Percentiles rank a stretch among this genome's conserved stretches.
Evolutionary conservation across 129 eudicot genomes (phyloP).

Genomic region (Scalesia atractyloides): DNA sequence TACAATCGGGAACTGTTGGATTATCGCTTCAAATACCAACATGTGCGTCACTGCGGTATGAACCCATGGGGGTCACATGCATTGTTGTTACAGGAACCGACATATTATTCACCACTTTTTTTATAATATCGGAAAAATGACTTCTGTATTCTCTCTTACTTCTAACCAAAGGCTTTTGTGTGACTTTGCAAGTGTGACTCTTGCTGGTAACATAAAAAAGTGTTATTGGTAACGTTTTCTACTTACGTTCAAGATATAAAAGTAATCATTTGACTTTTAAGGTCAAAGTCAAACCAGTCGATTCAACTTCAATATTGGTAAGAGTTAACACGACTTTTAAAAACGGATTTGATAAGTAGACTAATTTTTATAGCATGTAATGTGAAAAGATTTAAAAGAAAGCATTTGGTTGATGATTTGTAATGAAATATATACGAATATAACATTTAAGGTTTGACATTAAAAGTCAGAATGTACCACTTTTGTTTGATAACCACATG

Average conservation of each 20-base stretch:
- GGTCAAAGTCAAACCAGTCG: neutral
- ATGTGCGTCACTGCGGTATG: conserved; percentile 87
- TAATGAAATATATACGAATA: neutral
- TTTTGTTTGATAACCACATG: neutral
- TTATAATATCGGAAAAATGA: conserved; percentile 55
- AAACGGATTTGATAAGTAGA: neutral
- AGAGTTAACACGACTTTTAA: neutral
- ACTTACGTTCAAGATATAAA: neutral
- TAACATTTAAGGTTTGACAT: conserved; percentile 1
- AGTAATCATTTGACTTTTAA: conserved; percentile 2
- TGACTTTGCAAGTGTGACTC: conserved; percentile 71
- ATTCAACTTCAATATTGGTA: neutral
- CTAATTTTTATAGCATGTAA: neutral
- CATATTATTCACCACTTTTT: conserved; percentile 54
- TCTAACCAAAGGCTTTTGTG: conserved; percentile 44
- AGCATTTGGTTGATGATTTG: neutral
- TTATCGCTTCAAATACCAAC: conserved; percentile 93
- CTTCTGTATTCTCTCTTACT: conserved; percentile 49
- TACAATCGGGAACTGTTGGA: conserved; percentile 83
- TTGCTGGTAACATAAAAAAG: conserved; percentile 46
- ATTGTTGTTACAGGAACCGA: conserved; percentile 65
- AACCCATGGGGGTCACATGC: conserved; percentile 89
- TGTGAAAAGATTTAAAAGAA: neutral
- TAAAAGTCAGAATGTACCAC: neutral
- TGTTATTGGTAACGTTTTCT: neutral